phyloP scores from a whole-genome alignment of 1,284 basidiomycete genomes.

The Meira miltonrushii region DNA sequence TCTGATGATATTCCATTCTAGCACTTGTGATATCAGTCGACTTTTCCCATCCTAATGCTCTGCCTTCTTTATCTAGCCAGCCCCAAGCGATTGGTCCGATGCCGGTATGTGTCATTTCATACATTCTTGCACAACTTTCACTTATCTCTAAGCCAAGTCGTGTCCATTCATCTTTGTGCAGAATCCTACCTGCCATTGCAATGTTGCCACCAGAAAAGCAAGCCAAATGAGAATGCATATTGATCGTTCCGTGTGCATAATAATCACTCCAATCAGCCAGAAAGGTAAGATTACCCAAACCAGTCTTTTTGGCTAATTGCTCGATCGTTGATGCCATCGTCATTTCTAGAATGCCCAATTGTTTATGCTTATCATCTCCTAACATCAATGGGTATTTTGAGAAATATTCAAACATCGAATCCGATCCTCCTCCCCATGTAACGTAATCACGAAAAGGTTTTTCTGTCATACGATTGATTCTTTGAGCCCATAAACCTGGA shows the following conservation, averaged over 20 bases:
- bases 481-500: conserved; percentile 7
- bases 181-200: conserved; percentile 36
- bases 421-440: not conserved
- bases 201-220: conserved; percentile 43
- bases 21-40: not conserved
- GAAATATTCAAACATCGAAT: conserved; percentile 22
- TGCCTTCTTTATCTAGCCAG: conserved; percentile 4
- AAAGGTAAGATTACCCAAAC: conserved; percentile 18
- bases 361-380: conserved; percentile 20
- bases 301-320: conserved; percentile 21
- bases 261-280: conserved; percentile 27
- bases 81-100: conserved; percentile 1
- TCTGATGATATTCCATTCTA: not conserved
- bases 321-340: conserved; percentile 26
- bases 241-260: conserved; percentile 21
- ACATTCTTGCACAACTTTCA: conserved; percentile 16
- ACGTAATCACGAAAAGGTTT: not conserved
- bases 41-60: not conserved
- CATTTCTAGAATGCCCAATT: conserved; percentile 28
- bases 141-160: conserved; percentile 31
- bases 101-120: not conserved
- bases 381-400: conserved; percentile 35
- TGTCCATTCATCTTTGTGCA: conserved; percentile 19
- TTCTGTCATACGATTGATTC: not conserved
- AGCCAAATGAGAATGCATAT: conserved; percentile 34